Base-by-base conservation (phyloP, 305 asterid genomes). In the Fraxinus dipetala region DNA sequence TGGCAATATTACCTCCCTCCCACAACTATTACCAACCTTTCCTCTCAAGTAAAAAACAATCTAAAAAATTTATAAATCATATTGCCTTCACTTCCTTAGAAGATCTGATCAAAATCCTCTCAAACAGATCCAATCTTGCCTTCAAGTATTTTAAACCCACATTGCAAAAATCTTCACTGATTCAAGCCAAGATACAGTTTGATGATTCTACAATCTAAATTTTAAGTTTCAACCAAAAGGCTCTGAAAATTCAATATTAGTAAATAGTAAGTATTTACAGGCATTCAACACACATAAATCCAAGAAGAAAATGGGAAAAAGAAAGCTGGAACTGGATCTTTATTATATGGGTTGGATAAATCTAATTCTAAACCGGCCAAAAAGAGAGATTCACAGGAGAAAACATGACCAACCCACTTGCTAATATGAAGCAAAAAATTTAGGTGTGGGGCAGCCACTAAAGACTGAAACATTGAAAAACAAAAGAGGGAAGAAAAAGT, bases 401-500 rank as follows among this genome's bases (percentile, higher is more conserved):
- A 84, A 85, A 83, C 82, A 70, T 10, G 90, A 92, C 83, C 92
- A 88, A 86, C 90, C 94, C 90, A 90, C 88, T 85, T 82, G 84
- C 83, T 85, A 83, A 89, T 82, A 84, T 72, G 89, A 84, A 83
- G 88, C 84, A 87, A 83, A 84, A 76, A 80, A 81, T 83, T 86
- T 80, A 76, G 86, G 82, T 61, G 91, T 86, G 93, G 95, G 91
- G 88, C 95, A 90, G 92, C 94, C 94, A 88, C 86, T 87, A 85
- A 92, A 87, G 93, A 85, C 91, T 82, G 88, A 65, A 20, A 70
- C 77, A 72, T 81, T 78, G 77, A 84, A 81, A 70, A 73, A 79
- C 75, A 77, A 51, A 70, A 77, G 61, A 54, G 30, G 56, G 20
- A 38, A 28, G 75, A 82, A 87, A 51, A 92, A 90, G 97, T 85